Base-by-base conservation (phyloP, 345 rosid genomes). In the Ceriops tagal region DNA sequence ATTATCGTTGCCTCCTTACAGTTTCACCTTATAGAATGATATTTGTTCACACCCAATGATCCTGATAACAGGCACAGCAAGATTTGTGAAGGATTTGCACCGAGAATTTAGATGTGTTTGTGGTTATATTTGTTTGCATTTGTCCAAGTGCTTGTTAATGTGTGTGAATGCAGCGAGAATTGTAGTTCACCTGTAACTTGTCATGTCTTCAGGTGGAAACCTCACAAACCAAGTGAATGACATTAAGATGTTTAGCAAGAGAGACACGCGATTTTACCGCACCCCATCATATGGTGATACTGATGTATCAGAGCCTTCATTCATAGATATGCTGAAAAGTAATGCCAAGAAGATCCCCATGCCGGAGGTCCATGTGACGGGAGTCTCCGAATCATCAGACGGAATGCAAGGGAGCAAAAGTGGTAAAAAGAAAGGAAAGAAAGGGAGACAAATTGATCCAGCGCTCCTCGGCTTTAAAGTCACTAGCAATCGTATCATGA, bases 291-390 rank as follows among this genome's bases (percentile, higher is more conserved):
- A 37, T 43, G 73, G 71, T 6, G 89, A 86, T 70, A 83, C 83
- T 10, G 81, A 80, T 30, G 78, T 61, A 0, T 68, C 93, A 6
- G 93, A 88, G 72, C 73, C 96, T 30, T 90, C 96, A 21, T 92
- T 90, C 69, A 88, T 87, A 5, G 98, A 90, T 73, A 84, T 90
- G 92, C 86, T 88, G 53, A 88, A 79, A 79, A 86, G 81, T 47
- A 79, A 78, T 68, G 51, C 70, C 22, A 81, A 74, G 76, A 83
- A 83, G 61, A 64, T 10, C 56, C 34, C 65, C 6, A 22, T 5
- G 7, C 16, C 76, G 1, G 80, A 80, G 52, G 65, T 51, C 15
- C 65, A 74, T 18, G 4, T 35, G 24, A 26, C 62, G 4, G 55
- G 63, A 26, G 76, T 61, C 39, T 66, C 75, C 10, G 84, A 83